phyloP scores from a whole-genome alignment of 2,329 filamentous ascomycete species.

The Botryotinia narcissicola region DNA sequence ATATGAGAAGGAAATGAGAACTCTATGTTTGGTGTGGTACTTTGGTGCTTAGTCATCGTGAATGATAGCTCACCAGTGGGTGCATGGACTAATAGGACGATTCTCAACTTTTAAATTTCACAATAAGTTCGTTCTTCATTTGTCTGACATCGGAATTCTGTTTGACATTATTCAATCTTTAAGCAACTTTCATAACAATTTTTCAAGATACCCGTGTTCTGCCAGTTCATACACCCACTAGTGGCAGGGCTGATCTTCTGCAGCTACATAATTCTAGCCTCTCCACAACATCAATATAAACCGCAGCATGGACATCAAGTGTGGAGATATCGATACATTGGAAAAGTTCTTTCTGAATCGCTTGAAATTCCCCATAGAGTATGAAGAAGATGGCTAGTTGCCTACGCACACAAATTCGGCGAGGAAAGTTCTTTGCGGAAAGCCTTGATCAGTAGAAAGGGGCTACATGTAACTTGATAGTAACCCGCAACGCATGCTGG shows the following conservation, averaged over 20 bases:
- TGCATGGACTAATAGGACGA: not conserved
- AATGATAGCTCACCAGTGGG: not conserved
- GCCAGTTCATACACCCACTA: not conserved
- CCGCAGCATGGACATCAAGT: not conserved
- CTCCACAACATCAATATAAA: not conserved
- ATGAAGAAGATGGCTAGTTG: not conserved
- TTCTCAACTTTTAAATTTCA: not conserved
- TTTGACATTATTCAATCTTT: fast-evolving
- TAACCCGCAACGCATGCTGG: not conserved
- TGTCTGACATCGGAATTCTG: fast-evolving
- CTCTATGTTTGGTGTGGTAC: not conserved
- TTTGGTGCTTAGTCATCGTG: conserved; percentile 3
- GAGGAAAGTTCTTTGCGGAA: not conserved
- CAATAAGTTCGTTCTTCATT: not conserved
- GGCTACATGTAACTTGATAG: not conserved
- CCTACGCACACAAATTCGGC: not conserved
- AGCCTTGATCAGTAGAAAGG: not conserved
- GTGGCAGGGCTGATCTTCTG: not conserved
- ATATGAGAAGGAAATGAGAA: not conserved
- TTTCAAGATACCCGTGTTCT: not conserved
- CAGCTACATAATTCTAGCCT: not conserved
- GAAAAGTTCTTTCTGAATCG: not conserved
- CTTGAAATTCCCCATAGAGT: fast-evolving
- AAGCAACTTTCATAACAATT: fast-evolving
- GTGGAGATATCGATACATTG: not conserved